A percentile compares a stretch with the other conserved stretches of the same genome.
phyloP scores from a whole-genome alignment of 331 rosid species.

The Malus hybrid region DNA sequence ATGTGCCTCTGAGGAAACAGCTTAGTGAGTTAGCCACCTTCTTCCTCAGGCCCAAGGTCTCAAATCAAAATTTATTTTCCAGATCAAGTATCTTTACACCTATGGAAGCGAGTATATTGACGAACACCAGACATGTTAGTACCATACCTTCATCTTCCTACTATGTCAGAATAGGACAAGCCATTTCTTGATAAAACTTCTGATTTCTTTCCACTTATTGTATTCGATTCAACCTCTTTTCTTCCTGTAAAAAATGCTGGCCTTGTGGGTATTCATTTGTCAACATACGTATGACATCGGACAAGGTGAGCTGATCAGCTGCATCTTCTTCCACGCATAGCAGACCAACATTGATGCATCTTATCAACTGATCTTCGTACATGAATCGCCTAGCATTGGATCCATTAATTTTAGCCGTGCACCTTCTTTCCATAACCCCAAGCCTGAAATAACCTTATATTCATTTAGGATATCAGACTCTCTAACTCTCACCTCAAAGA shows the following conservation, averaged over 20 bases:
- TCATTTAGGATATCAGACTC: background rate
- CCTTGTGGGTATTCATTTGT: too few relatives aligned
- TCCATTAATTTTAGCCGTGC: background rate
- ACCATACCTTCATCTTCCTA: background rate
- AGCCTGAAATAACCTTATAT: background rate
- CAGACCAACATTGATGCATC: constrained; percentile 2
- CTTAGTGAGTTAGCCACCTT: background rate
- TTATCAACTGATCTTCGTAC: background rate
- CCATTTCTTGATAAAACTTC: background rate
- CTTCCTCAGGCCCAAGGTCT: too few relatives aligned
- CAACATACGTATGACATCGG: too few relatives aligned
- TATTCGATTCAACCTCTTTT: too few relatives aligned
- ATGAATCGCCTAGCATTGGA: background rate
- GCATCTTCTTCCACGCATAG: background rate
- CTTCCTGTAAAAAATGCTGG: too few relatives aligned
- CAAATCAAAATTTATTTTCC: too few relatives aligned
- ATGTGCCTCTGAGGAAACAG: too few relatives aligned
- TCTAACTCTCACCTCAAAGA: background rate
- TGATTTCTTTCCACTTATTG: background rate
- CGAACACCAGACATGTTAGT: background rate
- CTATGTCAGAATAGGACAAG: background rate
- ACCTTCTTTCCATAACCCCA: background rate
- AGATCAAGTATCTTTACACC: background rate
- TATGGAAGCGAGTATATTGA: background rate
- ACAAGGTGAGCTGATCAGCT: too few relatives aligned